Evolutionary conservation across 257 asterid species (phyloP), one percentile per base, ranked within the genome.

Genomic region (Nicotiana paniculata): DNA sequence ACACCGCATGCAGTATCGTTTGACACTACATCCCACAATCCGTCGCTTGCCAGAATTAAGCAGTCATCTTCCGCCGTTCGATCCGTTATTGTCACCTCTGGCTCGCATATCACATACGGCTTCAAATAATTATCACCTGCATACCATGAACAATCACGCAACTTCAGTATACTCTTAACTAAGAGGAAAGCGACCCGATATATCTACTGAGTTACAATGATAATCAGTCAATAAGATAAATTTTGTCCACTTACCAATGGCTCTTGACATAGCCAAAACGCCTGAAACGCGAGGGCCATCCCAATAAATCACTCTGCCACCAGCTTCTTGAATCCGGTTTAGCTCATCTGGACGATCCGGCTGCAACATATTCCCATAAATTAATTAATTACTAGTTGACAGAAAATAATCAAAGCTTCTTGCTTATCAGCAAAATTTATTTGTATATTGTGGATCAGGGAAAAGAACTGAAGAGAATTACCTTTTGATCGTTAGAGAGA

Each of bases 331-430:
- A 58, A 94, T 94, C 88, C 97, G 91, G 62, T 54, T 81, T 11
- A 91, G 84, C 83, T 94, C 98, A 39, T 94, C 97, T 1, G 95
- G 97, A 54, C 97, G 91, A 87, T 94, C 97, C 33, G 97, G 98
- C 97, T 92, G 83, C 59, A 86, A 48, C 12, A 6, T 17, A 39
- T n/a, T 80, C 4, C n/a, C 16, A 43, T 13, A 24, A 62, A 7
- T 32, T 48, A n/a, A 46, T 72, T 8, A 43, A 9, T 43, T 43
- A 43, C 51, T 9, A 13, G 77, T 10, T 33, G 2, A 9, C n/a
- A 10, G 18, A 13, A n/a, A 16, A 4, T 3, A 12, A 39, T n/a
- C 6, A 39, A 59, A 39, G 32, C 26, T 35, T 68, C 46, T 4
- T 30, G n/a, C 21, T 68, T 18, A 68, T 35, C 30, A 9, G 13